Base-by-base conservation (phyloP, 495 filamentous ascomycete genomes). In the Lasiosphaeris hirsuta region DNA sequence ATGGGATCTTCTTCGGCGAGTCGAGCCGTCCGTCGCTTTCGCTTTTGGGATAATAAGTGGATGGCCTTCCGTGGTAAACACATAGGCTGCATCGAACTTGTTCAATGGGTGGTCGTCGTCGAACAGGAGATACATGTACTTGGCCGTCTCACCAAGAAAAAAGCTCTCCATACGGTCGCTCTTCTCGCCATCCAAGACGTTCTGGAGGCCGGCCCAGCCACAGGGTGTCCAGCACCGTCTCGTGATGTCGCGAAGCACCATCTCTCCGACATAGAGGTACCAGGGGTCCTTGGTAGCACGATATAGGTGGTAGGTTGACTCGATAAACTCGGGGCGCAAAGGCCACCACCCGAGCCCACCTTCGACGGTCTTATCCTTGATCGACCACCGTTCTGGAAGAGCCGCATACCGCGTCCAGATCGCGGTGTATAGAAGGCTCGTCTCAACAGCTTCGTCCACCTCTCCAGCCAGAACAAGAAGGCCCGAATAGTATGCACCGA, bases 91-190 rank as follows among this genome's bases (percentile, higher is more conserved):
- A 71, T 97, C 93, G 14, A 92, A 70, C 6, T 81, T 83, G 75
- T 97, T 97, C 23, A 97, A 69, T 1, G 94, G 94, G 73, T 97
- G 94, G 13, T 84, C 79, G 36, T 83, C 79, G 49, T 94, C 88
- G 70, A 93, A 97, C 1, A 97, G 81, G 39, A 98, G 75, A 59
- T 91, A 96, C 51, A 98, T 75, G 70, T 98, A 98, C 71, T 97
- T 96, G 52, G 89, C 85, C 0, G 94, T 98, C 72, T 98, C 94
- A 3, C 95, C 92, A 1, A 97, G 78, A 69, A 96, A 97, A 77
- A 98, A 98, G 71, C 94, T 97, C 75, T 98, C 94, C 94, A 98
- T 98, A 14, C 94, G 87, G 66, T 98, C 94, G 64, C 82, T 92
- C 67, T 88, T 85, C 69, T 97, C 89, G 0, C 93, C 95, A 41